A percentile compares a stretch with the other conserved stretches of the same genome.
phyloP scores from a whole-genome alignment of 176 grass and related monocot genomes.

The Oryza meridionalis region DNA sequence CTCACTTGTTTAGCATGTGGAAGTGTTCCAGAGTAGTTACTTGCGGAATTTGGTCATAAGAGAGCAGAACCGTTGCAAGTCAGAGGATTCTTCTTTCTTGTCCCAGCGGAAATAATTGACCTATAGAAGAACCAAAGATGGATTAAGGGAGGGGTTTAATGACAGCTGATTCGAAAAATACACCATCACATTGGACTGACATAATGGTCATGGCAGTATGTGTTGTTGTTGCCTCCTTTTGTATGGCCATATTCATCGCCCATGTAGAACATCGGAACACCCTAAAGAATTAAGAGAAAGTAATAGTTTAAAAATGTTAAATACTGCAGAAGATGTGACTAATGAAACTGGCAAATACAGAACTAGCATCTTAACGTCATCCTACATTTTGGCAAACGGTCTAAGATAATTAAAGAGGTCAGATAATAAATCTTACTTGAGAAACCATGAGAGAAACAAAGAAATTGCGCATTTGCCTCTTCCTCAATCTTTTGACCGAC shows the following conservation, averaged over 20 bases:
- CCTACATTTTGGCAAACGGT: background rate
- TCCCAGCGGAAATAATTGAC: slow-evolving; percentile 97
- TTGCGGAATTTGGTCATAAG: slow-evolving; percentile 79
- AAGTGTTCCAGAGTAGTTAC: slow-evolving; percentile 48
- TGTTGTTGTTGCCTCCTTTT: slow-evolving; percentile 98
- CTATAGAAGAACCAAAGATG: slow-evolving; percentile 44
- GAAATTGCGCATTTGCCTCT: slow-evolving; percentile 94
- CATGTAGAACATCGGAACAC: slow-evolving; percentile 98
- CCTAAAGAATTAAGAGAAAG: slow-evolving; percentile 50
- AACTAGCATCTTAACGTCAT: background rate
- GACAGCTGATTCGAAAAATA: background rate
- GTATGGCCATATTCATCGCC: slow-evolving; percentile 97
- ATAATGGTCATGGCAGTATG: slow-evolving; percentile 92
- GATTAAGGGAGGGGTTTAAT: slow-evolving; percentile 9
- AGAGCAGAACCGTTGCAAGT: slow-evolving; percentile 67
- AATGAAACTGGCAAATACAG: background rate
- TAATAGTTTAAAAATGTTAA: slow-evolving; percentile 29
- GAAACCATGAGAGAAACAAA: slow-evolving; percentile 95
- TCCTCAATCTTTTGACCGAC: slow-evolving; percentile 82
- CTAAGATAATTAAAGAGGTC: slow-evolving; percentile 7
- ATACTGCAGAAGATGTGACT: background rate
- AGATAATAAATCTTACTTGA: slow-evolving; percentile 64
- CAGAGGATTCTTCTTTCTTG: slow-evolving; percentile 68
- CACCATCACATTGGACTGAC: slow-evolving; percentile 38
- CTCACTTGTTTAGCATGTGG: background rate